Evolutionary conservation across 495 filamentous ascomycete species (phyloP), one percentile per base, ranked within the genome.

Genomic region (Polyplosphaeria fusca): DNA sequence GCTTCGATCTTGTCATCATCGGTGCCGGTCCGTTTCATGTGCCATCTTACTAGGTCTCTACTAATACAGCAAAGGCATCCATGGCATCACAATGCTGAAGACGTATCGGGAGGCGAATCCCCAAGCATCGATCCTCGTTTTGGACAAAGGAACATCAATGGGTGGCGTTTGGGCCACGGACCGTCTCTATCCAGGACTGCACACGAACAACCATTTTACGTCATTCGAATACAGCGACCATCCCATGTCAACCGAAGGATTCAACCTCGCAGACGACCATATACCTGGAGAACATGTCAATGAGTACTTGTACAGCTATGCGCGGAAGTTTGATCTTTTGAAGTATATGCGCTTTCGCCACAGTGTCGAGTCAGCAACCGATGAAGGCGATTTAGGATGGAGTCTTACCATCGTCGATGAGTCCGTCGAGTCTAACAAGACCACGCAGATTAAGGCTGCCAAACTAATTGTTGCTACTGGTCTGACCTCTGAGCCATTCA

Each of bases 401-500:
- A 44, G 27, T 7, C 24, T 63, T 2, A 44, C 25, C 5, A 30
- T 58, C 18, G 4, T 44, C 19, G 18, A 42, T 18, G 9, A 42
- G 5, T 7, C 39, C 5, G 9, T 20, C 5, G 11, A 12, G 19
- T 5, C 39, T 4, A 46, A 24, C 4, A 35, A 16, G 18, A 20
- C 32, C 5, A 20, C n/a, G n/a, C 49, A 16, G 20, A 68, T 87
- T 7, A 56, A 63, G 12, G 72, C 79, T 4, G 65, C 65, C 22
- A 91, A 86, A 65, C 70, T 92, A 32, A 77, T 91, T 46, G 67
- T 89, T 19, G 85, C 85, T 4, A 87, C 86, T 3, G 88, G 87
- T 2, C 71, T 88, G 39, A 87, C 85, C 4, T 85, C 81, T 2
- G 71, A 79, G 28, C 77, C 85, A 0, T 78, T 79, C 47, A 64